Base-by-base conservation (phyloP, 2,329 filamentous ascomycete species). In the Teratosphaeria gauchensis region DNA sequence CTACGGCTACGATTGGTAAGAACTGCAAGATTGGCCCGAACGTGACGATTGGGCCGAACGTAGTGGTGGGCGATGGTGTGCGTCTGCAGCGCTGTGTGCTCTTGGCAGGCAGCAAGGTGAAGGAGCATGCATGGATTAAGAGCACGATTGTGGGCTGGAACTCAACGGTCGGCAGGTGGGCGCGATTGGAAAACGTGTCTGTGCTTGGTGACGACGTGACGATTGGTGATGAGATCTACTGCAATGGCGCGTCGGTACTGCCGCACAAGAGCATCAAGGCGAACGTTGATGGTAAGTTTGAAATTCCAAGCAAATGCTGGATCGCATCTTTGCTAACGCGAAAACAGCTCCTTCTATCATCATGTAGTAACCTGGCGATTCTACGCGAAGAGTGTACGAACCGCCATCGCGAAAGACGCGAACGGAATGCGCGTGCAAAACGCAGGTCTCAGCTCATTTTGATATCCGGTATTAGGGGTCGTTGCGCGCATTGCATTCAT, bases 41-140 rank as follows among this genome's bases (percentile, higher is more conserved):
- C 66, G 92, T 99, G 58, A 94, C 91, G 62, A 95, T 99, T 72
- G 92, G 94, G 48, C 92, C 92, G 58, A 87, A 91, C 68, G 92
- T 96, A 52, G 86, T 96, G 53, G 82, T 99, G 59, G 92, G 92
- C 58, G 92, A 99, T 65, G 94, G 92, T 72, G 94, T 96, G 51
- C 86, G 92, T 67, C 83, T 99, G 65, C 92, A 97, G 78, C 87
- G 94, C 68, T 96, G 89, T 71, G 94, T 97, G 28, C 78, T 99
- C 58, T 82, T 99, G 64, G 84, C 87, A 62, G 89, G 90, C 70
- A 90, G 88, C 77, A 96, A 95, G 80, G 87, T 96, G 77, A 96
- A 96, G 83, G 94, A 99, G 74, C 92, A 99, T 75, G 94, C 94
- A 54, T 97, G 92, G 92, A 84, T 99, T 75, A 97, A 97, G 85